These are phyloP conservation scores for Prunus salicina DNA, from an alignment of 306 rosid species.

Conservation along the genomic window DNA sequence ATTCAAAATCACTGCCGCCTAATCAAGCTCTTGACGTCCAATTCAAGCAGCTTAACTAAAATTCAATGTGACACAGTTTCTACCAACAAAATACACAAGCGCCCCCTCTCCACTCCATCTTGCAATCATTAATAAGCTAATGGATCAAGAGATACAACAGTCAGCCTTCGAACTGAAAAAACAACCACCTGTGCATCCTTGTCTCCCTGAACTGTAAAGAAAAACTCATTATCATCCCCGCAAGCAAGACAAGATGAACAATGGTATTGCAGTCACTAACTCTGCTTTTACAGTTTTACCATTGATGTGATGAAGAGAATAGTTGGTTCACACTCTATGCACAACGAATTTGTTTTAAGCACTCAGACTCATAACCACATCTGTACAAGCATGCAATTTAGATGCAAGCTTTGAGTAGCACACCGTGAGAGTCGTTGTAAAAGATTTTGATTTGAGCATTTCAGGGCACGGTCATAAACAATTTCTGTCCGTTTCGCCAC, in stretches of 20 bases:
- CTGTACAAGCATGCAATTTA: constrained; percentile 4
- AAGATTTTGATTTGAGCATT: constrained; percentile 67
- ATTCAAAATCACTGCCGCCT: not conserved
- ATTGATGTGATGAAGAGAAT: not conserved
- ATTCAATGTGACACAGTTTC: not conserved
- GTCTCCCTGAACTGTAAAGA: not conserved
- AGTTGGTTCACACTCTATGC: not conserved
- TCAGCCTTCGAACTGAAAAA: not conserved
- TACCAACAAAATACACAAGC: not conserved
- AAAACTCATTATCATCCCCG: not conserved
- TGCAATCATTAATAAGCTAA: not conserved
- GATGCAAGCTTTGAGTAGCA: constrained; percentile 13
- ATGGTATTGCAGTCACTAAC: not conserved
- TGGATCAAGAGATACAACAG: not conserved
- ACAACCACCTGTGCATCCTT: not conserved
- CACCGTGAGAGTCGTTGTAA: constrained; percentile 72
- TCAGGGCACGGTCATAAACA: constrained; percentile 76
- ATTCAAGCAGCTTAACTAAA: not conserved
- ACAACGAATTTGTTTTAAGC: not conserved
- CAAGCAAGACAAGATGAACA: not conserved
- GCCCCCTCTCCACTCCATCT: not conserved
- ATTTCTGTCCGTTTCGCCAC: constrained; percentile 86
- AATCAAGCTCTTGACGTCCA: not conserved
- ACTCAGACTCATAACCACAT: not conserved
- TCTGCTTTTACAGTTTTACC: not conserved